Evolutionary conservation across 73 alveolate genomes (phyloP).

Genomic region (Paramecium biaurelia): DNA sequence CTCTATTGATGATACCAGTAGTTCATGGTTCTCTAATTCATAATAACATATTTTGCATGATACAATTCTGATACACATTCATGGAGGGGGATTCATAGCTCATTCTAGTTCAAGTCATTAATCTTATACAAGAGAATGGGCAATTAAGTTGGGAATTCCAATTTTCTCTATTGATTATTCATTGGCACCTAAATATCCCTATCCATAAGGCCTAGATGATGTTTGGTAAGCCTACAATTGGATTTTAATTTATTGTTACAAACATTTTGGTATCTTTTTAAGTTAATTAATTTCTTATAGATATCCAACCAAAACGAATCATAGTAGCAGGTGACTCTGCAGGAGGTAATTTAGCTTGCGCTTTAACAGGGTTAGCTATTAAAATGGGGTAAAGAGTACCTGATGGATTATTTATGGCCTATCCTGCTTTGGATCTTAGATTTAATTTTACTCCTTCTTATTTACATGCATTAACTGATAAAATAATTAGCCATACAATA

Average conservation of each 20-base stretch:
- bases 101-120: slow-evolving; percentile 77
- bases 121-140: slow-evolving; percentile 81
- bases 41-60: slow-evolving; percentile 3
- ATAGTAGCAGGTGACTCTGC: slow-evolving; percentile 74
- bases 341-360: slow-evolving; percentile 69
- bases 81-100: slow-evolving; percentile 95
- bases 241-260: slow-evolving; percentile 67
- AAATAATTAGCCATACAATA: slow-evolving; percentile 84
- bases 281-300: slow-evolving; percentile 43
- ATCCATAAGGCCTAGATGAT: slow-evolving; percentile 87
- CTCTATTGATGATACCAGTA: neutral
- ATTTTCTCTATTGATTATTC: slow-evolving; percentile 84
- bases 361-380: slow-evolving; percentile 81
- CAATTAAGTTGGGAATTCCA: slow-evolving; percentile 70
- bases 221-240: slow-evolving; percentile 87
- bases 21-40: slow-evolving; percentile 34
- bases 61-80: slow-evolving; percentile 75
- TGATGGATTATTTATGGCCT: slow-evolving; percentile 86
- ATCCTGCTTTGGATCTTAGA: slow-evolving; percentile 92
- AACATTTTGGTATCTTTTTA: slow-evolving; percentile 58
- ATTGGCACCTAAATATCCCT: slow-evolving; percentile 78
- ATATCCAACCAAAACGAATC: slow-evolving; percentile 81
- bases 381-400: slow-evolving; percentile 85
- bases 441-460: slow-evolving; percentile 81
- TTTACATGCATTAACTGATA: slow-evolving; percentile 85